phyloP scores from a whole-genome alignment of 2,329 filamentous ascomycete genomes.

The Exophiala mesophila region DNA sequence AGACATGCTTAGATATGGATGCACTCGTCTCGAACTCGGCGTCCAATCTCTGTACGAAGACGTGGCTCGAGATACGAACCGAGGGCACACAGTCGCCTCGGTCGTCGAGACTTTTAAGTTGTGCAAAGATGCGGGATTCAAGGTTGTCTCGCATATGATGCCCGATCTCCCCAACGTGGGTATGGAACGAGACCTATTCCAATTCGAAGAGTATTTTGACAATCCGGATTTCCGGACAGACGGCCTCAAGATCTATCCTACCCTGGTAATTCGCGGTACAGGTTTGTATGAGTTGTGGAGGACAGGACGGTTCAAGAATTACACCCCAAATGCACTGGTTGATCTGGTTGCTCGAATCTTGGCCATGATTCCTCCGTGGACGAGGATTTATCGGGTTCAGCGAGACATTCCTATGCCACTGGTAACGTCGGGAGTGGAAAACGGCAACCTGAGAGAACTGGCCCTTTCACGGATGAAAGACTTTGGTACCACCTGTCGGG shows the following conservation, averaged over 20 bases:
- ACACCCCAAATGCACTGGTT: conserved; percentile 93
- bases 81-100: conserved; percentile 89
- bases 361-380: conserved; percentile 93
- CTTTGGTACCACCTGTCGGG: conserved; percentile 93
- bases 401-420: conserved; percentile 99
- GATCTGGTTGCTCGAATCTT: conserved; percentile 95
- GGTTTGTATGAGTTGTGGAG: conserved; percentile 97
- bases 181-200: conserved; percentile 94
- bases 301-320: conserved; percentile 95
- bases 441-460: conserved; percentile 89
- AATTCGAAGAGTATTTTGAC: conserved; percentile 97
- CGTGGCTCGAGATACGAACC: conserved; percentile 94
- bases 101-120: conserved; percentile 95
- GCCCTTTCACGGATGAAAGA: conserved; percentile 98
- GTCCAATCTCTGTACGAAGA: conserved; percentile 98
- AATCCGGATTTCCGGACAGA: conserved; percentile 95
- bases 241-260: conserved; percentile 96
- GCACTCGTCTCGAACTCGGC: conserved; percentile 87
- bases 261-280: conserved; percentile 91
- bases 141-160: conserved; percentile 99
- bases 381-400: conserved; percentile 95
- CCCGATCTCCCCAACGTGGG: conserved; percentile 95
- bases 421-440: conserved; percentile 97
- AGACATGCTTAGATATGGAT: conserved; percentile 96
- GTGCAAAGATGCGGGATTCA: conserved; percentile 97